These are phyloP conservation scores for Paspalum vaginatum DNA, from an alignment of 176 grass and related monocot genomes.

Conservation along the genomic window DNA sequence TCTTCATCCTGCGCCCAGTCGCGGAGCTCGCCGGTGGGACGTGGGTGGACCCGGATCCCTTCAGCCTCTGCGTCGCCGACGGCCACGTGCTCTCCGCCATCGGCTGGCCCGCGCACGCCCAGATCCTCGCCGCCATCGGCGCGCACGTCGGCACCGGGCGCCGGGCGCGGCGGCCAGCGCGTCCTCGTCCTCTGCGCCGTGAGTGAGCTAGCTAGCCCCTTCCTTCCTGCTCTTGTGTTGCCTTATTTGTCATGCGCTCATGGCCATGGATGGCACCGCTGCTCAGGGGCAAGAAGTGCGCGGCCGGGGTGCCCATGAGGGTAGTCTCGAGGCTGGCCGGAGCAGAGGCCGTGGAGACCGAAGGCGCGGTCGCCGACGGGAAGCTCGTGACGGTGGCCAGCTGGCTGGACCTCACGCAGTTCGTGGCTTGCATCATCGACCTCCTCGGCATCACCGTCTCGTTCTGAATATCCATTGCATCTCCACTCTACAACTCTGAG, in stretches of 20 bases:
- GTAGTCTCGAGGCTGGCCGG: slow-evolving; percentile 31
- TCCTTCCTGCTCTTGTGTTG: no score
- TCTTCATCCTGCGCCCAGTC: slow-evolving; percentile 29
- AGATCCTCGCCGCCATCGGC: slow-evolving; percentile 35
- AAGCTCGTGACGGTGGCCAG: slow-evolving; percentile 42
- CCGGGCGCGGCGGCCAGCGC: slow-evolving; percentile 24
- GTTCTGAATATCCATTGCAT: background rate
- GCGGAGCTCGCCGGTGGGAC: slow-evolving; percentile 34
- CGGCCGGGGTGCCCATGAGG: slow-evolving; percentile 27
- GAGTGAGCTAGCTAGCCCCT: background rate
- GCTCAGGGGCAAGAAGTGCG: slow-evolving; percentile 34
- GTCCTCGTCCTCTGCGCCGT: slow-evolving; percentile 54
- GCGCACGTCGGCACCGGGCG: slow-evolving; percentile 8
- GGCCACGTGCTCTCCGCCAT: slow-evolving; percentile 38
- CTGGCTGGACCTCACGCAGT: slow-evolving; percentile 27
- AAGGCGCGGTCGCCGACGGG: background rate
- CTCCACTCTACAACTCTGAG: background rate
- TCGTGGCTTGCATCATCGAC: slow-evolving; percentile 17
- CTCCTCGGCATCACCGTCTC: slow-evolving; percentile 35
- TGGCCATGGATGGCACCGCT: slow-evolving; percentile 16
- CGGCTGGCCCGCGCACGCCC: slow-evolving; percentile 48
- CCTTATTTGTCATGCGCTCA: no score
- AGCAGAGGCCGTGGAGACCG: background rate
- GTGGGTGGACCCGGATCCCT: slow-evolving; percentile 38
- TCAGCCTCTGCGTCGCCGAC: slow-evolving; percentile 27